These are phyloP conservation scores for Ormosia emarginata DNA, from an alignment of 306 rosid species.

Conservation along the genomic window DNA sequence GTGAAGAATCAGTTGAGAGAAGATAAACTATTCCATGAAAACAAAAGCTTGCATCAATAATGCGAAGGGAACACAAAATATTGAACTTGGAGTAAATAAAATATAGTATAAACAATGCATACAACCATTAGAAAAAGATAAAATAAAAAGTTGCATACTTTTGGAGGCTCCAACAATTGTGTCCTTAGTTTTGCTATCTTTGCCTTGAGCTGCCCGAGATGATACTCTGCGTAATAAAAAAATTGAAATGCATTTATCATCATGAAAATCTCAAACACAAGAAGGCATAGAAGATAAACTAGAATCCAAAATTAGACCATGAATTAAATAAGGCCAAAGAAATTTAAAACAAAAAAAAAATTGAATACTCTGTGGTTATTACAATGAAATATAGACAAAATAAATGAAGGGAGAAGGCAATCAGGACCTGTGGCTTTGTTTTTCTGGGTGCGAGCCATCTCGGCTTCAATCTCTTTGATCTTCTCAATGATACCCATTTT, in stretches of 20 bases:
- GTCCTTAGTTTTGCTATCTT: slow-evolving; percentile 97
- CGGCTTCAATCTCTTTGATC: slow-evolving; percentile 98
- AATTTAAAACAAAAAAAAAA: background rate
- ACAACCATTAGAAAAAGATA: background rate
- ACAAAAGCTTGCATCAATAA: background rate
- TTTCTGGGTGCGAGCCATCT: slow-evolving; percentile 99
- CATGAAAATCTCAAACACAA: background rate
- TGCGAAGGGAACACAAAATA: background rate
- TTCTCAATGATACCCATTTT: slow-evolving; percentile 92
- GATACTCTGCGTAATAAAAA: slow-evolving; percentile 64
- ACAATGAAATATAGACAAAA: background rate
- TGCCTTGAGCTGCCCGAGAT: slow-evolving; percentile 99
- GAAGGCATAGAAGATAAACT: background rate
- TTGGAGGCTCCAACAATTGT: slow-evolving; percentile 96
- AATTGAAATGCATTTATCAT: background rate
- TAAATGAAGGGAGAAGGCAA: background rate
- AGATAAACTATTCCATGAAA: background rate
- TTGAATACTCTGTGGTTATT: background rate
- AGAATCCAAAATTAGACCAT: background rate
- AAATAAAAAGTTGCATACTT: slow-evolving; percentile 38
- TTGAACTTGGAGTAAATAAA: background rate
- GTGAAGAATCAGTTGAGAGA: background rate
- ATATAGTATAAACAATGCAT: background rate
- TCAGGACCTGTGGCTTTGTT: slow-evolving; percentile 88
- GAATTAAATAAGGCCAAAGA: background rate